Conservation (phyloP, 2,329 filamentous ascomycete species). For the Diatrype stigma region DNA sequence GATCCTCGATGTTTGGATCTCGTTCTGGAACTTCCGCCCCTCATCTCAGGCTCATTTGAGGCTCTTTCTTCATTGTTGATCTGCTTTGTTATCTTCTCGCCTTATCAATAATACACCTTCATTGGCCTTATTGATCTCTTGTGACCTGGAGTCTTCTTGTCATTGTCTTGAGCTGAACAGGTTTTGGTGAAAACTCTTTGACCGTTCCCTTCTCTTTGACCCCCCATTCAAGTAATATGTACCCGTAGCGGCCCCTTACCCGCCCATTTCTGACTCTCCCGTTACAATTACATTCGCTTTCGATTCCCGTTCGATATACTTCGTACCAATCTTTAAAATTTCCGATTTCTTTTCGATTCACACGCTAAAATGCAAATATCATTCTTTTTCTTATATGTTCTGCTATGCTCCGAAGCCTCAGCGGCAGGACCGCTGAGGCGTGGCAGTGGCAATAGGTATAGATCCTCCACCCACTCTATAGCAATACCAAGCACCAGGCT, state of each 20-base stretch:
- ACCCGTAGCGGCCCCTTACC: background rate
- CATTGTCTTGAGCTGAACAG: background rate
- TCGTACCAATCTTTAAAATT: background rate
- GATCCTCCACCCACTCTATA: constrained; percentile 1
- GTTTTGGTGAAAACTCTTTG: background rate
- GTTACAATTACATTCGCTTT: background rate
- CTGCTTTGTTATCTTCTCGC: background rate
- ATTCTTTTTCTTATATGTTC: constrained; percentile 24
- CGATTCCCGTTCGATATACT: background rate
- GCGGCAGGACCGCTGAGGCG: constrained; percentile 29
- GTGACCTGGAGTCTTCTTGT: background rate
- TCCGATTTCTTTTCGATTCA: background rate
- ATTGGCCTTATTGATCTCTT: background rate
- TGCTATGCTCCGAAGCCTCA: constrained; percentile 25
- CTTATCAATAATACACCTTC: background rate
- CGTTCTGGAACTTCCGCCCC: background rate
- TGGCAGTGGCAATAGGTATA: constrained; percentile 21
- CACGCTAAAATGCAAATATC: constrained; percentile 20
- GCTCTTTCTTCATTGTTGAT: background rate
- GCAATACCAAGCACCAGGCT: constrained; percentile 12
- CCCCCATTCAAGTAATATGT: background rate
- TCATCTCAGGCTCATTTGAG: background rate
- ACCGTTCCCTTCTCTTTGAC: background rate
- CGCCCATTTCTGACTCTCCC: background rate
- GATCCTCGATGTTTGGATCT: background rate